Percentiles rank a stretch among this genome's conserved stretches.
phyloP scores from a whole-genome alignment of 768 basidiomycete genomes.

The Kwoniella europaea region DNA sequence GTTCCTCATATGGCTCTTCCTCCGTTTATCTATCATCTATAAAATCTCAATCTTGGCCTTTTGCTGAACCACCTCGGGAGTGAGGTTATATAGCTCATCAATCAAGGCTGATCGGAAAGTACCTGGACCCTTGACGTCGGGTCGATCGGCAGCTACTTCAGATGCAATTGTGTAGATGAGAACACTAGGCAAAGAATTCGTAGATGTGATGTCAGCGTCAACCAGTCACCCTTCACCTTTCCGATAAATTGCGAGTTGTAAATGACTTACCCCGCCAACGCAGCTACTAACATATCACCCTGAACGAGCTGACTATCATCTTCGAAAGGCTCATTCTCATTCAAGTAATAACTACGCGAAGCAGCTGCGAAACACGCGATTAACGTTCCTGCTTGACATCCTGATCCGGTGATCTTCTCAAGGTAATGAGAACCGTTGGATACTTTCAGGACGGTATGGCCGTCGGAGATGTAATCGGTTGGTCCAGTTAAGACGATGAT shows the following conservation, averaged over 20 bases:
- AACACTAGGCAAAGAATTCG: conserved; percentile 58
- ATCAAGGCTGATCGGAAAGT: conserved; percentile 71
- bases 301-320: conserved; percentile 63
- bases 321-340: conserved; percentile 27
- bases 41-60: conserved; percentile 55
- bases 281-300: conserved; percentile 77
- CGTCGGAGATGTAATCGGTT: conserved; percentile 84
- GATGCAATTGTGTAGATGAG: conserved; percentile 69
- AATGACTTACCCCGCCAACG: conserved; percentile 72
- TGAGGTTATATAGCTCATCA: conserved; percentile 64
- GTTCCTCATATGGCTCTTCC: too few species aligned
- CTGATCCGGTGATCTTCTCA: conserved; percentile 83
- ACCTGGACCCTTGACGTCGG: conserved; percentile 67
- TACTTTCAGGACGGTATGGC: conserved; percentile 69
- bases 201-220: conserved; percentile 1
- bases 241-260: neutral
- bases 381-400: conserved; percentile 71
- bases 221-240: neutral
- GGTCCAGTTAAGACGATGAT: conserved; percentile 80
- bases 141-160: conserved; percentile 65
- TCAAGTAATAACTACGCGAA: conserved; percentile 62
- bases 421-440: conserved; percentile 77
- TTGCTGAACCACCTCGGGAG: conserved; percentile 45
- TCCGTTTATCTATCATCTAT: neutral
- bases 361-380: conserved; percentile 82